Base-by-base conservation (phyloP, 2,329 filamentous ascomycete genomes). In the Coniella vitis region DNA sequence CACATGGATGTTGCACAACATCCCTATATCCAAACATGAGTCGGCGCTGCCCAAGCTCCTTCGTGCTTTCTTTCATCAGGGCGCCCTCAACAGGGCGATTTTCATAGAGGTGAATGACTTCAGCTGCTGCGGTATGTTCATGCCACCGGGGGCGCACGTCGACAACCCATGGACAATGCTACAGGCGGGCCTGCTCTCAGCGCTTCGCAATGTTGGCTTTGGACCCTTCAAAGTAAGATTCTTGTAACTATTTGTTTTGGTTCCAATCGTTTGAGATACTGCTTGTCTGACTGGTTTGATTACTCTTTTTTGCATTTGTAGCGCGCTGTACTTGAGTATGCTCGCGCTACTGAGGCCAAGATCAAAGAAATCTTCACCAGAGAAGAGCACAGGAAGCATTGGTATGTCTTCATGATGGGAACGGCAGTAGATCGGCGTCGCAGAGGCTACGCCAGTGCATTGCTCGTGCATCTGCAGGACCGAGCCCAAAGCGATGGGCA, bases 371-470 rank as follows among this genome's bases (percentile, higher is more conserved):
- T 21, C 2, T 39, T 48, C 4, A 35, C 35, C 2, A 34, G 39
- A 25, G 35, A 21, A 34, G 47, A 48, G 35, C 35, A 7, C 17
- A 22, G 20, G 5, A 31, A 14, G 13, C 35, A 48, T 22, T 48
- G 47, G 40, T 48, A 48, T 17, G 19, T 48, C 8, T 48, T 44
- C 14, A 44, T 48, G 9, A 48, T 48, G 40, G 40, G 47, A 12
- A 44, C 40, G 8, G 35, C 34, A 3, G n/a, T 34, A 1, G 40
- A 44, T 19, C 17, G 17, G 4, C 47, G 19, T 22, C 35, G 40
- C 9, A 2, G 29, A 38, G 47, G 40, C 1, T 19, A 32, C 25
- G 39, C 35, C 3, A 20, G 39, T 25, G 22, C 35, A 4, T 13
- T 48, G 17, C 22, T 48, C 4, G 14, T 7, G n/a, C 10, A 44